These are phyloP conservation scores for Acanthamoeba castellanii DNA, from an alignment of 208 protist genomes.

Conservation along the genomic window DNA sequence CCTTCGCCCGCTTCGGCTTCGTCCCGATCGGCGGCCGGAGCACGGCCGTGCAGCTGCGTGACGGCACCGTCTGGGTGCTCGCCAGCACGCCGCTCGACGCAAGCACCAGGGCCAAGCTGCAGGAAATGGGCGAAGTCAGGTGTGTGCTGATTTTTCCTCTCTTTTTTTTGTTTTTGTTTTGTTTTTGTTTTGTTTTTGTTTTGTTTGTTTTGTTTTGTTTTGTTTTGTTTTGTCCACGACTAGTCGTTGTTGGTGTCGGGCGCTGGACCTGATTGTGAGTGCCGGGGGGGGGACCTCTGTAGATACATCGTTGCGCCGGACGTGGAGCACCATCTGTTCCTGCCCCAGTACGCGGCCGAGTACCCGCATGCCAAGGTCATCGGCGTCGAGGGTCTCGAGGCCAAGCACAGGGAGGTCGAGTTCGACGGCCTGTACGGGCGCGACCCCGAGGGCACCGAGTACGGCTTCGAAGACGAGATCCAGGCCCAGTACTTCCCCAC, in stretches of 20 bases:
- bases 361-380: neutral
- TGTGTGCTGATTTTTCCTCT: neutral
- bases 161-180: neutral
- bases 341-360: neutral
- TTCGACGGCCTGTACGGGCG: neutral
- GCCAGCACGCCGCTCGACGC: conserved; percentile 1
- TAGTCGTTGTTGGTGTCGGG: no score
- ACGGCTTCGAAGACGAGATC: neutral
- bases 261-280: no score
- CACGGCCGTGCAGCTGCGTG: neutral
- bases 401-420: neutral
- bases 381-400: neutral
- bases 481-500: conserved; percentile 9
- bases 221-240: no score
- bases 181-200: no score
- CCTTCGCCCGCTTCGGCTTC: neutral
- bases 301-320: neutral
- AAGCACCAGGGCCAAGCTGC: neutral
- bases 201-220: no score
- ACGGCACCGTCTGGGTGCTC: neutral
- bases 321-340: neutral
- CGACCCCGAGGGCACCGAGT: neutral
- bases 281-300: no score
- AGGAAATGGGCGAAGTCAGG: neutral
- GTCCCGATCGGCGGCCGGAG: neutral